Base-by-base conservation (phyloP, 805 yeast genomes). In the Saccharomycopsis sp. region DNA sequence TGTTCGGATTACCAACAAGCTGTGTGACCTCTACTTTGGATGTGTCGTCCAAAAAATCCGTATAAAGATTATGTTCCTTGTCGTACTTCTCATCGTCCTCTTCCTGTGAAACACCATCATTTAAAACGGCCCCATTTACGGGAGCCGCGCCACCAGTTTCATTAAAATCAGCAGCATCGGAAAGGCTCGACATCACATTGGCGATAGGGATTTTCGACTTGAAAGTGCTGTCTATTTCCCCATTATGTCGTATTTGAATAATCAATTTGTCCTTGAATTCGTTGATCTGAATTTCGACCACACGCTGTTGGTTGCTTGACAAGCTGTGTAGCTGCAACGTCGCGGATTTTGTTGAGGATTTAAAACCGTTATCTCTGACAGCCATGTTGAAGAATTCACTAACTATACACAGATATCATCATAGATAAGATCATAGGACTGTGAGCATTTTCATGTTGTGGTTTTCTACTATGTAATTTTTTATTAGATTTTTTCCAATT, bases 131-230 rank as follows among this genome's bases (percentile, higher is more conserved):
- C 9, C 38, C 38, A 7, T 29, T 5, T 7, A 12, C 12, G 12
- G 38, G 12, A 7, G 38, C 12, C 12, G 5, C 9, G 12, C 38
- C 9, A 29, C 9, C 38, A 29, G 38, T 29, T 7, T 29, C 38
- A 12, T 29, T 29, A 29, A 44, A 44, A 44, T 44, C 22, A 44
- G 22, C 22, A 12, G 22, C 49, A 44, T 44, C 20, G 19, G 49
- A 44, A 44, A 44, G 49, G 12, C 49, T 44, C 22, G 49, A 44
- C 49, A 44, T 44, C 49, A 44, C 49, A 44, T 44, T 44, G 12
- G 49, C 12, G 22, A 44, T 19, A n/a, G 49, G 49, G 5, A 44
- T 44, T 44, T n/a, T 17, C 12, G 49, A 44, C 22, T 44, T 44
- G 49, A 44, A 44, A 12, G 49, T 44, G 49, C 49, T 44, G 49